phyloP scores from a whole-genome alignment of 1,139 yeast genomes.

The Pichia sp. region DNA sequence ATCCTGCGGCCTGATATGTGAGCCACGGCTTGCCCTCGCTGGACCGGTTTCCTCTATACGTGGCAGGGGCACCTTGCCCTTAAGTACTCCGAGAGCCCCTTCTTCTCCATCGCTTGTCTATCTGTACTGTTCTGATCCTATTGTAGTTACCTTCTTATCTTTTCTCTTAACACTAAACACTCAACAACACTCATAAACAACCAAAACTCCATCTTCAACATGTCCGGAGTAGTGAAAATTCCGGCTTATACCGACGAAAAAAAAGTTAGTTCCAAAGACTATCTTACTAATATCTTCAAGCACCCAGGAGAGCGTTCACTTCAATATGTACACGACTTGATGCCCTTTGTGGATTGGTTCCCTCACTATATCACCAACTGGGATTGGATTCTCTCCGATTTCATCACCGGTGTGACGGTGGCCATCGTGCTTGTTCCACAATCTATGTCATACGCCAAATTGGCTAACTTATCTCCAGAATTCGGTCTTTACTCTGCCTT shows the following conservation, averaged over 20 bases:
- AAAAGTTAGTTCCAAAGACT: conserved; percentile 35
- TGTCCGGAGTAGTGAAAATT: too few species aligned
- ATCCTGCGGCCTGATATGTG: too few species aligned
- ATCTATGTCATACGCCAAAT: conserved; percentile 87
- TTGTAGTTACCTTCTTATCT: too few species aligned
- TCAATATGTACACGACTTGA: conserved; percentile 54
- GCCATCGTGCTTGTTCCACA: conserved; percentile 92
- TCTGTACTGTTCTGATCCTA: too few species aligned
- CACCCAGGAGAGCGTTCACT: conserved; percentile 35
- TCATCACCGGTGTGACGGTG: conserved; percentile 88
- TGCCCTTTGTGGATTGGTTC: conserved; percentile 79
- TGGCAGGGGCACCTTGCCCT: too few species aligned
- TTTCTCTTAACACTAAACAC: too few species aligned
- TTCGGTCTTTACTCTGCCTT: conserved; percentile 88
- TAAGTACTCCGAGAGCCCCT: too few species aligned
- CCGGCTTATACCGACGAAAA: conserved; percentile 24
- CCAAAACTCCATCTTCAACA: too few species aligned
- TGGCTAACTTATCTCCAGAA: conserved; percentile 75
- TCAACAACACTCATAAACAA: too few species aligned
- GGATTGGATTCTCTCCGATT: conserved; percentile 69
- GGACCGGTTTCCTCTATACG: too few species aligned
- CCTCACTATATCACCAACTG: conserved; percentile 61
- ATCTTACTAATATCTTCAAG: conserved; percentile 31
- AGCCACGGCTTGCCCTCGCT: too few species aligned
- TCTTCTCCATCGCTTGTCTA: too few species aligned